Percentiles rank a stretch among this genome's conserved stretches.
These are phyloP conservation scores for Abortiporus biennis DNA, from an alignment of 1,284 basidiomycete genomes.

Conservation along the genomic window DNA sequence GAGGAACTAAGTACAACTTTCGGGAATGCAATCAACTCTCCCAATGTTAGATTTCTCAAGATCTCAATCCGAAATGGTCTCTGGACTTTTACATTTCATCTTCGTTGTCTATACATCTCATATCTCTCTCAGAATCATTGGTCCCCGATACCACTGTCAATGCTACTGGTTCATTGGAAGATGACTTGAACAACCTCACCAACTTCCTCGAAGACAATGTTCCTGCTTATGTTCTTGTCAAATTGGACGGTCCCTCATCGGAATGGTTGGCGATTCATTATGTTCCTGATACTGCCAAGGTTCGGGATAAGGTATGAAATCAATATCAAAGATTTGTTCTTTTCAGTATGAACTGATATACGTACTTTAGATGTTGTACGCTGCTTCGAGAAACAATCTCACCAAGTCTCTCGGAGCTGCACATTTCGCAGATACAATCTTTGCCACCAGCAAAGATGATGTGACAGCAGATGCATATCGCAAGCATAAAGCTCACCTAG, in stretches of 20 bases:
- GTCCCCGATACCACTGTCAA: conserved; percentile 48
- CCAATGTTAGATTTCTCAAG: conserved; percentile 62
- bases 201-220: conserved; percentile 49
- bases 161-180: conserved; percentile 41
- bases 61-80: conserved; percentile 69
- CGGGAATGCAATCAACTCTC: conserved; percentile 46
- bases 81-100: conserved; percentile 14
- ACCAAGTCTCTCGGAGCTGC: conserved; percentile 73
- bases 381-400: conserved; percentile 73
- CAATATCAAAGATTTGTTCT: background rate
- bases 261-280: conserved; percentile 73
- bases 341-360: background rate
- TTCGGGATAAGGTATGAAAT: conserved; percentile 71
- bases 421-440: conserved; percentile 73
- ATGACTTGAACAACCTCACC: conserved; percentile 56
- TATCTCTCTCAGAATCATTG: conserved; percentile 49
- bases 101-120: conserved; percentile 20
- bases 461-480: conserved; percentile 62
- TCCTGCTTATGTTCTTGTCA: conserved; percentile 71
- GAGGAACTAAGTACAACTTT: conserved; percentile 48
- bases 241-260: conserved; percentile 48
- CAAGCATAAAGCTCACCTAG: conserved; percentile 66
- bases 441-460: conserved; percentile 74
- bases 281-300: conserved; percentile 69
- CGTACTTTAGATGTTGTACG: conserved; percentile 77